A percentile compares a stretch with the other conserved stretches of the same genome.
Conservation (phyloP, 2,329 filamentous ascomycete genomes). For the Colletotrichum trifolii region DNA sequence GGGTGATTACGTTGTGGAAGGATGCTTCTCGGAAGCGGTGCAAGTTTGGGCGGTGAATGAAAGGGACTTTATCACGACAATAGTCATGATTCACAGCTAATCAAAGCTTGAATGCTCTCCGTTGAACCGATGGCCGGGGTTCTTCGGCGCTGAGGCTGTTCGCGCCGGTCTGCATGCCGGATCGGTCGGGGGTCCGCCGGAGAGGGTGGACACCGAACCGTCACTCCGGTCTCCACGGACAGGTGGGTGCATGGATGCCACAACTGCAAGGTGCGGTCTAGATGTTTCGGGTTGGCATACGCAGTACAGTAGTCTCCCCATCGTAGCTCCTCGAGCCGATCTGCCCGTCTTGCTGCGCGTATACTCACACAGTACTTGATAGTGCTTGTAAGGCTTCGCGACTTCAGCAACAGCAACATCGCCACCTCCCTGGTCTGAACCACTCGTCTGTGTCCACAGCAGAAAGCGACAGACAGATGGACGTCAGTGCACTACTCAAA, state of each 20-base stretch:
- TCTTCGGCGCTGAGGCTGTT: conserved; percentile 10
- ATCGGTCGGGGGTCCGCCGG: conserved; percentile 27
- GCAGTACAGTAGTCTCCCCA: no score
- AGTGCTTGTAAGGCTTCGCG: not conserved
- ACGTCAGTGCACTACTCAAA: conserved; percentile 14
- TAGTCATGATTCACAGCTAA: not conserved
- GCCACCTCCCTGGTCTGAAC: conserved; percentile 24
- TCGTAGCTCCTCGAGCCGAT: no score
- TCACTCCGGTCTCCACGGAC: not conserved
- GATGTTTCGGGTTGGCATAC: not conserved
- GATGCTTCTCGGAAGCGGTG: no score
- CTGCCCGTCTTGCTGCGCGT: not conserved
- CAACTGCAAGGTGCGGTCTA: not conserved
- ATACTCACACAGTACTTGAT: not conserved
- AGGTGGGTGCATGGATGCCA: conserved; percentile 9
- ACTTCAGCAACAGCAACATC: conserved; percentile 20
- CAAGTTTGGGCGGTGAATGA: no score
- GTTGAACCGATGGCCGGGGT: conserved; percentile 2
- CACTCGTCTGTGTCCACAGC: conserved; percentile 17
- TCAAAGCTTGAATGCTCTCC: not conserved
- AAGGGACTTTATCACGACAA: not conserved
- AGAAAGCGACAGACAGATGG: not conserved
- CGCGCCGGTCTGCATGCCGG: conserved; percentile 23
- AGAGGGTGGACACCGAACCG: conserved; percentile 3
- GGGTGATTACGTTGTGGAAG: no score